phyloP scores from a whole-genome alignment of 345 rosid species.

The Aurinia saxatilis region DNA sequence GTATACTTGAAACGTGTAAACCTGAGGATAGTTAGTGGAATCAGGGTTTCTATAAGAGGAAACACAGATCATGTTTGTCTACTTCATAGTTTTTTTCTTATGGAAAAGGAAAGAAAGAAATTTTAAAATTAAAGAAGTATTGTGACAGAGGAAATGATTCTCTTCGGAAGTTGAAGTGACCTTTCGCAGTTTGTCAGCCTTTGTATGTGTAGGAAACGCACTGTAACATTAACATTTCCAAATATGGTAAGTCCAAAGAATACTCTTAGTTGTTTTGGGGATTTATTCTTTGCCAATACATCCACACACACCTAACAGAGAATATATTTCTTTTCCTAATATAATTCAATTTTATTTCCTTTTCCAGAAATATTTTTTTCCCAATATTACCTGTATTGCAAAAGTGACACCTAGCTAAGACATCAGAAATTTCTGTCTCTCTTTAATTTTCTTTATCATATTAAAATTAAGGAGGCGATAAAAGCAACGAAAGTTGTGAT shows the following conservation, averaged over 20 bases:
- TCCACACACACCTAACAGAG: conserved; percentile 23
- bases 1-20: conserved; percentile 19
- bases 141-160: conserved; percentile 7
- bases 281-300: conserved; percentile 22
- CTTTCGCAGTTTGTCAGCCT: conserved; percentile 23
- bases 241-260: conserved; percentile 22
- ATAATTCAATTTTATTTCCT: not conserved
- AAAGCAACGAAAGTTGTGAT: conserved; percentile 17
- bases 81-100: not conserved
- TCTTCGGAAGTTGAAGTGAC: conserved; percentile 14
- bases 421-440: conserved; percentile 8
- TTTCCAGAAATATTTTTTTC: not conserved
- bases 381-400: conserved; percentile 22
- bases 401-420: conserved; percentile 13
- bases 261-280: conserved; percentile 21
- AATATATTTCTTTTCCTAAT: conserved; percentile 7
- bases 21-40: not conserved
- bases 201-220: conserved; percentile 15
- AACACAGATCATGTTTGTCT: conserved; percentile 6
- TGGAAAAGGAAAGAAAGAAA: not conserved
- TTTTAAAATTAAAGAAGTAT: not conserved
- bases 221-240: conserved; percentile 28
- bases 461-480: not conserved
- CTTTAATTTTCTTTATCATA: not conserved
- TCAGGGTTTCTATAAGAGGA: conserved; percentile 27